Evolutionary conservation across 108 stramenopile species (phyloP).

Genomic region (Cylindrotheca closterium): DNA sequence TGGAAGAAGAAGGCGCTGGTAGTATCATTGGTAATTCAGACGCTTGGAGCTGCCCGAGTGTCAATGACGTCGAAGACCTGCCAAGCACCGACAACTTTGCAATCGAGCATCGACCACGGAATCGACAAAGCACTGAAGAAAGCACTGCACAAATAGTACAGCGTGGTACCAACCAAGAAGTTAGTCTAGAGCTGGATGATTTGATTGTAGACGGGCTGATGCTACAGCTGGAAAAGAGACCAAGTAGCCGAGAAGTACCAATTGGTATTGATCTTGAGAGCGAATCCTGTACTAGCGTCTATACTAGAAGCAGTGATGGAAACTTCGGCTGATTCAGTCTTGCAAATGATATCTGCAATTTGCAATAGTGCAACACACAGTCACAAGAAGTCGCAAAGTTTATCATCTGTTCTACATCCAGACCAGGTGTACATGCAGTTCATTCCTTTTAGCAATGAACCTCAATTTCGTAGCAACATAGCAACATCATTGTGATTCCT

Average conservation of each 20-base stretch:
- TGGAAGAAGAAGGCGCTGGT: background rate
- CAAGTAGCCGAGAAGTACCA: no score
- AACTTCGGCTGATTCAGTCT: background rate
- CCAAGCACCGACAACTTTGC: background rate
- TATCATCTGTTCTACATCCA: no score
- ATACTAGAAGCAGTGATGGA: background rate
- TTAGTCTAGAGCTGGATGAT: slow-evolving; percentile 12
- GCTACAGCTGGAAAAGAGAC: background rate
- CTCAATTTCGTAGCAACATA: no score
- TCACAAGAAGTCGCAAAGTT: no score
- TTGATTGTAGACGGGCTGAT: slow-evolving; percentile 10
- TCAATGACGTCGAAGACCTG: background rate
- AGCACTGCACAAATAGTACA: background rate
- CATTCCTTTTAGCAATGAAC: no score
- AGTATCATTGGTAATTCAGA: background rate
- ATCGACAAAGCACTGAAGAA: background rate
- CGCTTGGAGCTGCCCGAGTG: slow-evolving; percentile 19
- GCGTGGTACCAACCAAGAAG: slow-evolving; percentile 2
- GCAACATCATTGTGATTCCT: no score
- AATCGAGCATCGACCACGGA: background rate
- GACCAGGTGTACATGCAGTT: no score
- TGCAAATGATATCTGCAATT: background rate
- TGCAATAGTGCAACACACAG: no score
- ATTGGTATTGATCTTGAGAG: no score
- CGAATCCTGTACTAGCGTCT: slow-evolving; percentile 4